phyloP scores from a whole-genome alignment of 2,329 filamentous ascomycete genomes.

The Penicillium sumatraense region DNA sequence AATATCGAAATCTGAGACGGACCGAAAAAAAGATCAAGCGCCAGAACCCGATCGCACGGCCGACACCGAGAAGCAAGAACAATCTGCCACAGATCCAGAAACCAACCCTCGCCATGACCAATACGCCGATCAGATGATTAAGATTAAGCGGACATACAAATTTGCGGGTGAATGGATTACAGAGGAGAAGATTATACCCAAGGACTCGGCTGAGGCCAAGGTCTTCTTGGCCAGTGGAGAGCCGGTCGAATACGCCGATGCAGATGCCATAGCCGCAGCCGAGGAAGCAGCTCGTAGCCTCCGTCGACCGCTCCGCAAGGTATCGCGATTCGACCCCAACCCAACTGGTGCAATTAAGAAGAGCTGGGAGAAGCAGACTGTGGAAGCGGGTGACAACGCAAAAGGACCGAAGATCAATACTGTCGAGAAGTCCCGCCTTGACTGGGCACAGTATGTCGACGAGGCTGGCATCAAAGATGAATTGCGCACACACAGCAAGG shows the following conservation, averaged over 20 bases:
- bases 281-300: conserved; percentile 29
- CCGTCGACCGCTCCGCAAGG: conserved; percentile 46
- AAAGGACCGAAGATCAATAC: conserved; percentile 66
- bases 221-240: conserved; percentile 53
- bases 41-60: conserved; percentile 16
- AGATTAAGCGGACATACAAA: conserved; percentile 61
- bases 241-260: conserved; percentile 40
- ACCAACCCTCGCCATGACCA: conserved; percentile 13
- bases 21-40: conserved; percentile 19
- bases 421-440: conserved; percentile 67
- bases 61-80: conserved; percentile 21
- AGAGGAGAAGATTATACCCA: conserved; percentile 58
- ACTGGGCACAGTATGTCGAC: conserved; percentile 69
- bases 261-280: conserved; percentile 25
- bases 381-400: conserved; percentile 32
- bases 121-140: conserved; percentile 52
- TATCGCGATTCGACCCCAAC: conserved; percentile 54
- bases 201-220: conserved; percentile 59
- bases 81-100: conserved; percentile 12
- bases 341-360: conserved; percentile 48
- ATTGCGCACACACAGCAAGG: conserved; percentile 64
- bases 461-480: conserved; percentile 65
- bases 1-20: conserved; percentile 14
- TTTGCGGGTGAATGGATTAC: conserved; percentile 61
- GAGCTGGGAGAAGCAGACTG: conserved; percentile 47